Evolutionary conservation across 2,329 filamentous ascomycete genomes (phyloP).

Genomic region (Ophiostoma australiae): DNA sequence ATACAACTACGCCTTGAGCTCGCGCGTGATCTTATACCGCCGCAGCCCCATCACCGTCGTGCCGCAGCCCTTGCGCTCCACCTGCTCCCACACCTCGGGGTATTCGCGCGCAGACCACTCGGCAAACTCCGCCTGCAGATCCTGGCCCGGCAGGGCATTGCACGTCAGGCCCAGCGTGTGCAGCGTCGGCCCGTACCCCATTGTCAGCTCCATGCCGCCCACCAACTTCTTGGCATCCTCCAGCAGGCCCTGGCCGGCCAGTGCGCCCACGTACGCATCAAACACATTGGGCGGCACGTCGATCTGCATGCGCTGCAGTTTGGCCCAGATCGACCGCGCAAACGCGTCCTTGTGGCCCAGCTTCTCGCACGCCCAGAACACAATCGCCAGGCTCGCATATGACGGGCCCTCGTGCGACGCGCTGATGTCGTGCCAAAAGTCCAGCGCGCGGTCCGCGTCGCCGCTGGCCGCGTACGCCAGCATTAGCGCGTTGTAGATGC

Average conservation of each 20-base stretch:
- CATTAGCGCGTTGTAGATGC: slow-evolving; percentile 79
- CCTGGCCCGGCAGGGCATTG: slow-evolving; percentile 63
- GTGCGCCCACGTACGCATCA: slow-evolving; percentile 68
- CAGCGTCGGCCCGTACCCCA: slow-evolving; percentile 61
- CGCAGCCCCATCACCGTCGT: slow-evolving; percentile 43
- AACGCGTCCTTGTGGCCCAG: slow-evolving; percentile 49
- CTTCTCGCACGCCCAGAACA: slow-evolving; percentile 72
- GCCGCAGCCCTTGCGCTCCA: slow-evolving; percentile 52
- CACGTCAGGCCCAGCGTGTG: slow-evolving; percentile 67
- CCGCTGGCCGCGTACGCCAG: slow-evolving; percentile 72
- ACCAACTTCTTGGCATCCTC: slow-evolving; percentile 64
- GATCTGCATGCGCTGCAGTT: slow-evolving; percentile 69
- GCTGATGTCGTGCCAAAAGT: slow-evolving; percentile 82
- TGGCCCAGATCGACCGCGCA: slow-evolving; percentile 65
- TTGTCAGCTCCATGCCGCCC: slow-evolving; percentile 59
- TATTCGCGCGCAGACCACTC: slow-evolving; percentile 67
- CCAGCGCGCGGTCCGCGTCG: slow-evolving; percentile 60
- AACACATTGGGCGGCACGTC: slow-evolving; percentile 70
- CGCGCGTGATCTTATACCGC: slow-evolving; percentile 47
- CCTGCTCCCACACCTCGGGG: slow-evolving; percentile 61
- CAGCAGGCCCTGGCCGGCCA: slow-evolving; percentile 67
- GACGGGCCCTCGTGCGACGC: slow-evolving; percentile 79
- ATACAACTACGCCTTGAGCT: slow-evolving; percentile 27
- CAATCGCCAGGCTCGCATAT: slow-evolving; percentile 72
- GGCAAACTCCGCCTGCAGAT: slow-evolving; percentile 65